phyloP scores from a whole-genome alignment of 1,284 basidiomycete species.

The Paramarasmius palmivorus region DNA sequence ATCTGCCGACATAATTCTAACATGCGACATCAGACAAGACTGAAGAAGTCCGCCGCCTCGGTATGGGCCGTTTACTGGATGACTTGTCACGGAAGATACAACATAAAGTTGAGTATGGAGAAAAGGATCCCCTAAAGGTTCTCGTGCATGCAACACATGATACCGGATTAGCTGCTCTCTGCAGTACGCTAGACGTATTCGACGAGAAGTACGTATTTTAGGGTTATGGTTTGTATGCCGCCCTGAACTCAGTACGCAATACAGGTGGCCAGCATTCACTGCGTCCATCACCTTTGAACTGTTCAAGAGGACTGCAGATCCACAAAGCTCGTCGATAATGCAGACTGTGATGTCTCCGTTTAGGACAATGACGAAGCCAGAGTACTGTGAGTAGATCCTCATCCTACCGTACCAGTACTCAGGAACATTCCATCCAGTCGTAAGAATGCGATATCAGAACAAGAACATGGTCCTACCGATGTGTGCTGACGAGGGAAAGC shows the following conservation, averaged over 20 bases:
- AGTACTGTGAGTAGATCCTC: slow-evolving; percentile 50
- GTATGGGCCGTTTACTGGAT: slow-evolving; percentile 73
- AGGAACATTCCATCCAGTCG: slow-evolving; percentile 39
- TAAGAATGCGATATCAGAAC: slow-evolving; percentile 81
- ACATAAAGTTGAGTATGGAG: slow-evolving; percentile 45
- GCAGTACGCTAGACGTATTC: slow-evolving; percentile 72
- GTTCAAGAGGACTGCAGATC: slow-evolving; percentile 42
- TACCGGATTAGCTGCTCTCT: slow-evolving; percentile 70
- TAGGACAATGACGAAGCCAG: slow-evolving; percentile 26
- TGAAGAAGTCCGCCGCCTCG: slow-evolving; percentile 73
- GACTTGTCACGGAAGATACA: slow-evolving; percentile 67
- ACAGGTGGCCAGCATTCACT: slow-evolving; percentile 76
- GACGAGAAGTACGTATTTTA: slow-evolving; percentile 58
- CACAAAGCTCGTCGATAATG: slow-evolving; percentile 27
- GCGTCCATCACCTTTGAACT: slow-evolving; percentile 74
- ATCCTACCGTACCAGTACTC: slow-evolving; percentile 4
- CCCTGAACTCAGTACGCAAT: background rate
- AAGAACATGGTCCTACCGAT: slow-evolving; percentile 63
- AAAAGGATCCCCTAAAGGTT: slow-evolving; percentile 54
- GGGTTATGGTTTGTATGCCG: background rate
- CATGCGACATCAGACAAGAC: slow-evolving; percentile 54
- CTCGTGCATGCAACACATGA: slow-evolving; percentile 78
- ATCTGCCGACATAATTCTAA: background rate
- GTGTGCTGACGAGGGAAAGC: slow-evolving; percentile 68
- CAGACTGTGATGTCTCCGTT: slow-evolving; percentile 37